Base-by-base conservation (phyloP, 2,329 filamentous ascomycete genomes). In the Gliomastix tumulicola region DNA sequence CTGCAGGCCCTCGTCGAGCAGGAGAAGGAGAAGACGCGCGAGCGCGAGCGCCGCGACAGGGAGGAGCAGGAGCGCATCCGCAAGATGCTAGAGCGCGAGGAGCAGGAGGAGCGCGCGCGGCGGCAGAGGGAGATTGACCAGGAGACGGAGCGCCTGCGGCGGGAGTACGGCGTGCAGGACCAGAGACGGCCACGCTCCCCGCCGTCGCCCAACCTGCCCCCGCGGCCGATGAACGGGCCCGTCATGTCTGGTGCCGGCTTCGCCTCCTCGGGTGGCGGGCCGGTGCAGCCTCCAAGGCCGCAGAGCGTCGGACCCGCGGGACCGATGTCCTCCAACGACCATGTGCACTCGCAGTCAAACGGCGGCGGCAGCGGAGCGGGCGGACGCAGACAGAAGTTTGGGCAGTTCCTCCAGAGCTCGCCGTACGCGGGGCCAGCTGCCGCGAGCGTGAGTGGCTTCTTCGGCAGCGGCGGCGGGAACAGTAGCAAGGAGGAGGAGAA, bases 131-230 rank as follows among this genome's bases (percentile, higher is more conserved):
- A 34, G 33, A 63, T 89, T 2, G 81, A 89, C 16, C 74, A 72
- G 43, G 90, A 98, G 62, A 97, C 92, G 1, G 87, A 92, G 55
- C 73, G 88, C 2, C 65, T 98, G 23, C 68, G 76, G 17, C 75
- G 68, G 46, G 58, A 82, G 47, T 89, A 86, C 48, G 84, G 84
- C 33, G 66, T 76, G 32, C 59, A 69, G 35, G 66, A 67, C 1
- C 68, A 73, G 49, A 55, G 39, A 35, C 31, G 34, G 42, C 34
- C 39, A 35, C 43, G 38, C 23, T 47, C 56, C 4, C 25, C 25
- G 25, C 25, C 25, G 3, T 50, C 53, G 13, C 50, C 66, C 6
- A 51, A 53, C 3, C 54, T 66, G 5, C 56, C 60, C 10, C 54
- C 56, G 17, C 47, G 56, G 18, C 54, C 40, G n/a, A 13, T 39